These are phyloP conservation scores for Zelonia costaricensis DNA, from an alignment of 208 protist genomes.

Conservation along the genomic window DNA sequence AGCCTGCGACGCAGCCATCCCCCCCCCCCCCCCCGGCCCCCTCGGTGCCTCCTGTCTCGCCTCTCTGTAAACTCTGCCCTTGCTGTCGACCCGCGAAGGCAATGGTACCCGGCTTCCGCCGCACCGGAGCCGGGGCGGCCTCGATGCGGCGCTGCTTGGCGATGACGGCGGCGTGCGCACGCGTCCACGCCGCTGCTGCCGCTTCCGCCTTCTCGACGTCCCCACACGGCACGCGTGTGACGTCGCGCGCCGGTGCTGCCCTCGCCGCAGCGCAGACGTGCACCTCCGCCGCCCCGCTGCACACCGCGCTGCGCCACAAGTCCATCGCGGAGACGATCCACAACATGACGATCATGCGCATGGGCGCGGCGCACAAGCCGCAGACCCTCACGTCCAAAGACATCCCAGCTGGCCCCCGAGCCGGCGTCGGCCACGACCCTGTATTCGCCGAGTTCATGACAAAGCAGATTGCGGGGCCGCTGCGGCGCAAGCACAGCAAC, in stretches of 20 bases:
- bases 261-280: background rate
- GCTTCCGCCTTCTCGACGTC: too few species aligned
- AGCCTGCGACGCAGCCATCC: too few species aligned
- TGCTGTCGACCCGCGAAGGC: too few species aligned
- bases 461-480: constrained; percentile 46
- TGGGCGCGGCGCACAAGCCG: constrained; percentile 29
- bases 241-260: background rate
- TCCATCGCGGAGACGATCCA: constrained; percentile 36
- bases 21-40: too few species aligned
- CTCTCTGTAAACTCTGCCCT: too few species aligned
- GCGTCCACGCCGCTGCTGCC: too few species aligned
- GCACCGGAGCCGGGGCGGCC: too few species aligned
- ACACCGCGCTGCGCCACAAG: constrained; percentile 26
- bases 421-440: constrained; percentile 39
- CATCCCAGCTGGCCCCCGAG: constrained; percentile 24
- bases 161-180: too few species aligned
- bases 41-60: too few species aligned
- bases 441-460: constrained; percentile 28
- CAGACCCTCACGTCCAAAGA: constrained; percentile 50
- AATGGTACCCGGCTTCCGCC: too few species aligned
- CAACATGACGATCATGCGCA: constrained; percentile 45
- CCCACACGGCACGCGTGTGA: too few species aligned
- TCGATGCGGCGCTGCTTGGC: too few species aligned
- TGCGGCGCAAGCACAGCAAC: constrained; percentile 59
- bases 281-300: background rate